These are phyloP conservation scores for Phanerodontia chrysosporium DNA, from an alignment of 768 basidiomycete species.

Conservation along the genomic window DNA sequence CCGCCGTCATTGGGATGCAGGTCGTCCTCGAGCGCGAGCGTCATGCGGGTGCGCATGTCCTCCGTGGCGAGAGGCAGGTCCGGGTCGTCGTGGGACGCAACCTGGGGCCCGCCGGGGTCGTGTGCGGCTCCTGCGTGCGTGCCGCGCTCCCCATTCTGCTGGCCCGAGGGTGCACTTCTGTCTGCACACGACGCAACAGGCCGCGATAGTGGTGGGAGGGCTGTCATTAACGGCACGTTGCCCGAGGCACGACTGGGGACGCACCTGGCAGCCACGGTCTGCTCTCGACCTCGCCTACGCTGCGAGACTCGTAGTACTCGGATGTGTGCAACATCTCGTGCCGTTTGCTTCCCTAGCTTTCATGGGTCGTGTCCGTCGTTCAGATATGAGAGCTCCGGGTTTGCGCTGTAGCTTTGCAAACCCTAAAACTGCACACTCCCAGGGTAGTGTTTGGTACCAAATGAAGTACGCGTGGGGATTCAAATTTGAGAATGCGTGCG, in stretches of 20 bases:
- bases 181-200: not conserved
- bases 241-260: not conserved
- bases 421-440: not conserved
- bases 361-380: constrained; percentile 2
- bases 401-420: not conserved
- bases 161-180: not conserved
- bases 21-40: constrained; percentile 15
- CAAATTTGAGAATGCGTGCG: not conserved
- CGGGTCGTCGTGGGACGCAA: constrained; percentile 4
- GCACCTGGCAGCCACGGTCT: not conserved
- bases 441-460: not conserved
- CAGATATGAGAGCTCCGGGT: not conserved
- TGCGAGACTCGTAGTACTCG: not conserved
- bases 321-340: constrained; percentile 7
- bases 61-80: constrained; percentile 5
- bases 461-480: not conserved
- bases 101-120: constrained; percentile 3
- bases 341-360: not conserved
- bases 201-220: not conserved
- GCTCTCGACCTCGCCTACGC: not conserved
- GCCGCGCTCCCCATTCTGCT: constrained; percentile 1
- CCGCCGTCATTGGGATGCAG: constrained; percentile 12
- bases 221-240: not conserved
- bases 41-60: constrained; percentile 13
- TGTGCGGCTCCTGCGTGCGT: not conserved